These are phyloP conservation scores for Ceratobasidium theobromae DNA, from an alignment of 1,284 basidiomycete species.

Conservation along the genomic window DNA sequence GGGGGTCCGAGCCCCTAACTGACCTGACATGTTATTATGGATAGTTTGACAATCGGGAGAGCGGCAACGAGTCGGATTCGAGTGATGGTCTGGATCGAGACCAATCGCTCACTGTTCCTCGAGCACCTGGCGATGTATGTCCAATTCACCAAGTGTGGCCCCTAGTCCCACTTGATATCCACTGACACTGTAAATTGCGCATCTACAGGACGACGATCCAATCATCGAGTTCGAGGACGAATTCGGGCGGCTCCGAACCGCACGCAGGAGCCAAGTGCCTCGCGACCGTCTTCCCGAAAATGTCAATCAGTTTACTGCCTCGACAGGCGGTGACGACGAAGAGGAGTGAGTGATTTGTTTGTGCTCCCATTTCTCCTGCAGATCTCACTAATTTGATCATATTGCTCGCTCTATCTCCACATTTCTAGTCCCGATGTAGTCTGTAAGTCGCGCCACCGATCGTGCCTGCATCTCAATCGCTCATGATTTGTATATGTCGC, in stretches of 20 bases:
- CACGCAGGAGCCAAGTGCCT: conserved; percentile 74
- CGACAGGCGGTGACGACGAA: conserved; percentile 42
- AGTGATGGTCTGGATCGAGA: conserved; percentile 59
- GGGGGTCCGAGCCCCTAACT: no score
- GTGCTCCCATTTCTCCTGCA: not conserved
- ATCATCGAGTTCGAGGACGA: conserved; percentile 85
- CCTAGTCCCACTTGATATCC: conserved; percentile 5
- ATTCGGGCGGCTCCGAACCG: conserved; percentile 72
- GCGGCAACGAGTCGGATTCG: conserved; percentile 36
- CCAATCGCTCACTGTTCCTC: conserved; percentile 64
- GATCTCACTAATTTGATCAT: conserved; percentile 26
- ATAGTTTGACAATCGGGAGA: conserved; percentile 56
- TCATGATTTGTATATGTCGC: conserved; percentile 13
- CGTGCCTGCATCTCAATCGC: not conserved
- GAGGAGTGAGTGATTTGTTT: conserved; percentile 57
- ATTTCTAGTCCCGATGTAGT: conserved; percentile 14
- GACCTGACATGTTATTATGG: not conserved
- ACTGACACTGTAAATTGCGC: no score
- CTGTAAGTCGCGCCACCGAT: conserved; percentile 10
- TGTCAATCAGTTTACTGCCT: conserved; percentile 35
- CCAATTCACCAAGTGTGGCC: conserved; percentile 2
- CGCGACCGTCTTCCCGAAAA: conserved; percentile 52
- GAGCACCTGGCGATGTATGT: conserved; percentile 48
- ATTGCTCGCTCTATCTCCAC: not conserved
- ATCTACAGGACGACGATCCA: conserved; percentile 73